Evolutionary conservation across 2,329 filamentous ascomycete species (phyloP).

Genomic region (Elsinoe perseae): DNA sequence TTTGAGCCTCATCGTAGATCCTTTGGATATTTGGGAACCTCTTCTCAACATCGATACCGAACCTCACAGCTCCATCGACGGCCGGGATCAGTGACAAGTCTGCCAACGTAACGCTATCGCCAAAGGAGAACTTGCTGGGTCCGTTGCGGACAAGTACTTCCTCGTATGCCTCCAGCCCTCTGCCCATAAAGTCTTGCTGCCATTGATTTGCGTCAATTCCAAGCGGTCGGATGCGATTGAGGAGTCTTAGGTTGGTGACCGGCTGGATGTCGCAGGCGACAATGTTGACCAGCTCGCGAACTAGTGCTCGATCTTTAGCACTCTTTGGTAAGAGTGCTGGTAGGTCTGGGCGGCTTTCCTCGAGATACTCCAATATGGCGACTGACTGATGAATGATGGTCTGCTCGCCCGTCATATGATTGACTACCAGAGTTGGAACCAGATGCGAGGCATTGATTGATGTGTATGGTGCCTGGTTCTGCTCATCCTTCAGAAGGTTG

Average conservation of each 20-base stretch:
- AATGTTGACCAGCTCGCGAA: constrained; percentile 49
- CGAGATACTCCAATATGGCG: constrained; percentile 55
- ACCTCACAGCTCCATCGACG: constrained; percentile 50
- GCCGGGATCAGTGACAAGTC: constrained; percentile 53
- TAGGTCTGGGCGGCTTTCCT: constrained; percentile 43
- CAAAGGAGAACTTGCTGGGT: constrained; percentile 49
- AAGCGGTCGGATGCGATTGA: constrained; percentile 42
- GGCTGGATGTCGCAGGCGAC: constrained; percentile 53
- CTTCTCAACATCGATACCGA: constrained; percentile 44
- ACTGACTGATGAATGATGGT: constrained; percentile 40
- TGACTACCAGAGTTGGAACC: constrained; percentile 20
- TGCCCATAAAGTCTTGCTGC: constrained; percentile 45
- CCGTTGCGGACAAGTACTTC: constrained; percentile 37
- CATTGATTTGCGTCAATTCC: constrained; percentile 42
- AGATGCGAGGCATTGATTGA: constrained; percentile 36
- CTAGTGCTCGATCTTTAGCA: constrained; percentile 39
- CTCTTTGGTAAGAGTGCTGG: constrained; percentile 41
- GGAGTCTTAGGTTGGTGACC: constrained; percentile 50
- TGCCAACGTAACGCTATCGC: constrained; percentile 49
- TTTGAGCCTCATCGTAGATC: constrained; percentile 42
- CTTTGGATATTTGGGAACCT: constrained; percentile 42
- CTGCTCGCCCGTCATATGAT: not conserved
- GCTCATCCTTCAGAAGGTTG: constrained; percentile 50
- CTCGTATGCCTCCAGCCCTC: constrained; percentile 49
- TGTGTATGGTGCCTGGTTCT: constrained; percentile 48